Percentiles rank a stretch among this genome's conserved stretches.
Conservation (phyloP, 805 yeast genomes). For the Candida patagonica region DNA sequence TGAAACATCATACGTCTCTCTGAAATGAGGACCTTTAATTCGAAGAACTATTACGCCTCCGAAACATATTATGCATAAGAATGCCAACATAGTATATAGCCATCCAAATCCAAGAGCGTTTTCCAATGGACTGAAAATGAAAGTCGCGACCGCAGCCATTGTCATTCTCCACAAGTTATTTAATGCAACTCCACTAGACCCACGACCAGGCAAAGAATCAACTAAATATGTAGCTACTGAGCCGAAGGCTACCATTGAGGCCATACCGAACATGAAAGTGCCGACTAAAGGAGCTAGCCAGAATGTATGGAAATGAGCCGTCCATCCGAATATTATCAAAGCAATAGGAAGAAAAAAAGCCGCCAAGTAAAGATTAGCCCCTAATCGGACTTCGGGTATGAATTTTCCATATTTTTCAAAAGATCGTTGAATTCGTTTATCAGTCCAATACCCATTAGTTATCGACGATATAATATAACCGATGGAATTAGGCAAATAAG, state of each 20-base stretch:
- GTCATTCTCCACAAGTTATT: slow-evolving; percentile 67
- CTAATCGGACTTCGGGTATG: slow-evolving; percentile 71
- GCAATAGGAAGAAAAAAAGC: slow-evolving; percentile 55
- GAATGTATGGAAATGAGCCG: slow-evolving; percentile 50
- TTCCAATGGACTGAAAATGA: slow-evolving; percentile 62
- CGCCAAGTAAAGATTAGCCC: slow-evolving; percentile 63
- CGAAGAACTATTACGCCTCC: slow-evolving; percentile 26
- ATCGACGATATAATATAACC: slow-evolving; percentile 67
- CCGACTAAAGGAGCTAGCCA: slow-evolving; percentile 82
- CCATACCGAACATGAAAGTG: slow-evolving; percentile 71
- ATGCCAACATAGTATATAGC: slow-evolving; percentile 56
- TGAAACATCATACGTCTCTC: slow-evolving; percentile 35
- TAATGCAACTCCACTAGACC: slow-evolving; percentile 82
- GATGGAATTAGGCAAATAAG: slow-evolving; percentile 77
- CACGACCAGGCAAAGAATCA: slow-evolving; percentile 77
- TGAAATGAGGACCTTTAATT: slow-evolving; percentile 31
- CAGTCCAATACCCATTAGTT: slow-evolving; percentile 78
- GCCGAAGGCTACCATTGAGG: slow-evolving; percentile 77
- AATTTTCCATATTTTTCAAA: slow-evolving; percentile 50
- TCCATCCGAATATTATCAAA: slow-evolving; percentile 74
- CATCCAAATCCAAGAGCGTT: slow-evolving; percentile 64
- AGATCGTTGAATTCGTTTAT: slow-evolving; percentile 45
- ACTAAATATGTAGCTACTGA: slow-evolving; percentile 72
- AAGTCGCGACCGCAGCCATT: slow-evolving; percentile 68
- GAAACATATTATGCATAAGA: slow-evolving; percentile 25